A percentile compares a stretch with the other conserved stretches of the same genome.
Conservation (phyloP, 2,329 filamentous ascomycete genomes). For the Aspergillus jensenii region DNA sequence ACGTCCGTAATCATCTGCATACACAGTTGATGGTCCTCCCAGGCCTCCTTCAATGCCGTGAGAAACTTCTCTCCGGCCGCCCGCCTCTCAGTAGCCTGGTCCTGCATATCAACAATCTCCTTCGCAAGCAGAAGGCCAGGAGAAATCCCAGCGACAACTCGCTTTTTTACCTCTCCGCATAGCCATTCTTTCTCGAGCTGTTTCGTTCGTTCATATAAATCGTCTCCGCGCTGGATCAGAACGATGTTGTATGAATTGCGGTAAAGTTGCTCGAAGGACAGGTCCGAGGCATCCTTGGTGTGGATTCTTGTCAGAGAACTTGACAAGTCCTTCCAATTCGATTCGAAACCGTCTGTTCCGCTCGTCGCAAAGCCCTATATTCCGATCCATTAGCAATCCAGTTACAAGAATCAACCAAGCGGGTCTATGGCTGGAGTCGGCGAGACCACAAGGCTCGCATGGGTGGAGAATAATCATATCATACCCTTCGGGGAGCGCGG, state of each 20-base stretch:
- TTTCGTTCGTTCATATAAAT: slow-evolving; percentile 78
- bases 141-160: slow-evolving; percentile 70
- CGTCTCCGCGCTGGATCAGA: slow-evolving; percentile 77
- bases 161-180: slow-evolving; percentile 66
- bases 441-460: not conserved
- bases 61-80: slow-evolving; percentile 82
- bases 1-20: slow-evolving; percentile 98
- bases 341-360: slow-evolving; percentile 76
- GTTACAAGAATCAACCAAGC: not conserved
- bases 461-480: slow-evolving; percentile 30
- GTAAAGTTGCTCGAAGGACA: slow-evolving; percentile 96
- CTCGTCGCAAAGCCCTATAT: slow-evolving; percentile 54
- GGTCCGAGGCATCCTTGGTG: slow-evolving; percentile 80
- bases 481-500: slow-evolving; percentile 65
- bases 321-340: slow-evolving; percentile 74
- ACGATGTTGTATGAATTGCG: slow-evolving; percentile 93
- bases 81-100: slow-evolving; percentile 71
- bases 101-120: slow-evolving; percentile 48
- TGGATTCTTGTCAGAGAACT: slow-evolving; percentile 84
- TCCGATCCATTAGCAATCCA: slow-evolving; percentile 1
- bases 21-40: slow-evolving; percentile 85
- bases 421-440: not conserved
- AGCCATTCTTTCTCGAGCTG: slow-evolving; percentile 83
- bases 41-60: slow-evolving; percentile 70
- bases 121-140: slow-evolving; percentile 63